Percentiles rank a stretch among this genome's conserved stretches.
These are phyloP conservation scores for Kingdonia uniflora DNA, from an alignment of 164 flowering plant species.

Conservation along the genomic window DNA sequence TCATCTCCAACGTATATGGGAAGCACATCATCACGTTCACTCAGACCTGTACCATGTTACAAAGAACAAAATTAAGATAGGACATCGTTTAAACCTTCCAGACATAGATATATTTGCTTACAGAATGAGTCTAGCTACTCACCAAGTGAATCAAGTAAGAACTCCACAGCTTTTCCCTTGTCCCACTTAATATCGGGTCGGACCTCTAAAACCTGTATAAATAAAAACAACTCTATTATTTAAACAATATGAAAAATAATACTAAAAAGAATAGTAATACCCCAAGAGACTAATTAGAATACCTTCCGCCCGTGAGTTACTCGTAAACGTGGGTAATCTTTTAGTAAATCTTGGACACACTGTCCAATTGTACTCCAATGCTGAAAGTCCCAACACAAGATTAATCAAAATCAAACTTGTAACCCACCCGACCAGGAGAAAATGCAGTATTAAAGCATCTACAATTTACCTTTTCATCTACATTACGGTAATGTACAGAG, in stretches of 20 bases:
- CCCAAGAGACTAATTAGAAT: no score
- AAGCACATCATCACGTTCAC: constrained; percentile 18
- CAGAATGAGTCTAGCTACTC: no score
- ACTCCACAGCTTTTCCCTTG: constrained; percentile 42
- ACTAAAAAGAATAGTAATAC: no score
- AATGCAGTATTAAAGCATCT: not conserved
- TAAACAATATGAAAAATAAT: not conserved
- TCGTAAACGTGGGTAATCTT: constrained; percentile 21
- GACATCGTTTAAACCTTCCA: no score
- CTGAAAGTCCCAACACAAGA: constrained; percentile 8
- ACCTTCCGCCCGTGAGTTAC: constrained; percentile 31
- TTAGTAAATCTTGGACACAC: constrained; percentile 15
- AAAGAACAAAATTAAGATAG: no score
- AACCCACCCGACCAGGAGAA: no score
- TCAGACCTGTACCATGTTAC: constrained; percentile 13
- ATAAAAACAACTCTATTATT: not conserved
- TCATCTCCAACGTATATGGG: constrained; percentile 46
- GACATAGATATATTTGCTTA: no score
- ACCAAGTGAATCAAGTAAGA: constrained; percentile 29
- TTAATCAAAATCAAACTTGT: not conserved
- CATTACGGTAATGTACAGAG: constrained; percentile 65
- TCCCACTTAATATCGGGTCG: constrained; percentile 45
- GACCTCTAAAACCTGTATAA: constrained; percentile 30
- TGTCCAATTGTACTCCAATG: constrained; percentile 17
- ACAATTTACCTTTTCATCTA: constrained; percentile 23